Conservation (phyloP, 1,139 yeast genomes). For the Geotrichum fermentans region DNA sequence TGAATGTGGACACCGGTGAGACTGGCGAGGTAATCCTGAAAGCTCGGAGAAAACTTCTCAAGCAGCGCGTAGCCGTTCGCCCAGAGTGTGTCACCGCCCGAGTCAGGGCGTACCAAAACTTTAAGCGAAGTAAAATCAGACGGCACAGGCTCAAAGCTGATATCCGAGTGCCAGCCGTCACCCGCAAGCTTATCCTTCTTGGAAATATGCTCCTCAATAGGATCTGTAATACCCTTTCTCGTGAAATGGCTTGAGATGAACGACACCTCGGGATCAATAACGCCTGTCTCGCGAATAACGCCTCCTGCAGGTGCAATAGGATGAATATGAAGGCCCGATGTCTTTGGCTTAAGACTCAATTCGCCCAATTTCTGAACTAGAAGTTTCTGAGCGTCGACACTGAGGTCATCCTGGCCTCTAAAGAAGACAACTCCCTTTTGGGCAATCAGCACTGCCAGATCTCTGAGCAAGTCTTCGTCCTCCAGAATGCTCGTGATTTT, state of each 20-base stretch:
- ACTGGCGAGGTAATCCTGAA: conserved; percentile 42
- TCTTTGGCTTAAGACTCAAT: conserved; percentile 61
- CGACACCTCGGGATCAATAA: conserved; percentile 24
- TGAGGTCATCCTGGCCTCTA: conserved; percentile 55
- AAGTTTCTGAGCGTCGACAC: conserved; percentile 48
- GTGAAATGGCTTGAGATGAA: conserved; percentile 28
- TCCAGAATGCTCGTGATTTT: conserved; percentile 47
- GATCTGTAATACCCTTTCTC: conserved; percentile 20
- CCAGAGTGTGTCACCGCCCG: conserved; percentile 49
- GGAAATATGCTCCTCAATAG: conserved; percentile 18
- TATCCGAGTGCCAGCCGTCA: conserved; percentile 45
- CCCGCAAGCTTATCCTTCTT: conserved; percentile 2
- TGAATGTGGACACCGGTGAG: conserved; percentile 33
- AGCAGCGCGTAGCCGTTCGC: conserved; percentile 47
- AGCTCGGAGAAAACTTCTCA: conserved; percentile 44
- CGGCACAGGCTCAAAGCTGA: conserved; percentile 46
- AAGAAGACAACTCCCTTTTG: conserved; percentile 65
- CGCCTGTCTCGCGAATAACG: conserved; percentile 22
- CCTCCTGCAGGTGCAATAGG: conserved; percentile 38
- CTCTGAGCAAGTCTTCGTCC: conserved; percentile 45
- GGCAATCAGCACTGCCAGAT: conserved; percentile 58
- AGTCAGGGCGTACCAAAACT: conserved; percentile 41
- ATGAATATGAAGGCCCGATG: conserved; percentile 54
- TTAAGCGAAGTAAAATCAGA: conserved; percentile 45
- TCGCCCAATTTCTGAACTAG: conserved; percentile 59